Base-by-base conservation (phyloP, 306 rosid genomes). In the Gastrolobium villosum region DNA sequence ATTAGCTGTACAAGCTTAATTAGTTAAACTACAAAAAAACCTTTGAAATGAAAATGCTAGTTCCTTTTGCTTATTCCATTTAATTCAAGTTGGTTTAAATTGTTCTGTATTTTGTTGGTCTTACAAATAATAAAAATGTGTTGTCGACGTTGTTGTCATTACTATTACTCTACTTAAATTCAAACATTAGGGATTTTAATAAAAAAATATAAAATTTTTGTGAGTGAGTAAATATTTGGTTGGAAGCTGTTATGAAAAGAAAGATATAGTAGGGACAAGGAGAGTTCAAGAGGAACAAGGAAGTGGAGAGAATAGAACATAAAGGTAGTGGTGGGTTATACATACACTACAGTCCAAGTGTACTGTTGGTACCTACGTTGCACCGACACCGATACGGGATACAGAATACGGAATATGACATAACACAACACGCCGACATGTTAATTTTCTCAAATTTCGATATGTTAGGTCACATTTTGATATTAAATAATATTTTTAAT, bases 311-410 rank as follows among this genome's bases (percentile, higher is more conserved):
- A 15, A 14, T 13, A 20, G 5, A 11, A 56, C 37, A 68, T 64
- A 76, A 34, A 73, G 35, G 79, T 60, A 76, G 81, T 63, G 78
- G 78, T 31, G 31, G 60, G 44, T 45, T 13, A 57, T 20, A 37
- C 7, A 30, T 43, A 11, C 6, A 61, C 31, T 26, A 28, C 9
- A 79, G 65, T 7, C n/a, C 69, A 49, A 70, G 70, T 41, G 69
- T 63, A 75, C 4, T 57, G 79, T 83, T 85, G 80, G 84, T n/a
- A n/a, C n/a, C n/a, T n/a, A n/a, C n/a, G n/a, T n/a, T n/a, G n/a
- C n/a, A n/a, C n/a, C n/a, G n/a, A n/a, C n/a, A n/a, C n/a, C n/a
- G n/a, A n/a, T n/a, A n/a, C n/a, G n/a, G n/a, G n/a, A n/a, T n/a
- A n/a, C n/a, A n/a, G n/a, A n/a, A n/a, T n/a, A n/a, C n/a, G n/a